Conservation (phyloP, 1,284 basidiomycete genomes). For the Papiliotrema laurentii region DNA sequence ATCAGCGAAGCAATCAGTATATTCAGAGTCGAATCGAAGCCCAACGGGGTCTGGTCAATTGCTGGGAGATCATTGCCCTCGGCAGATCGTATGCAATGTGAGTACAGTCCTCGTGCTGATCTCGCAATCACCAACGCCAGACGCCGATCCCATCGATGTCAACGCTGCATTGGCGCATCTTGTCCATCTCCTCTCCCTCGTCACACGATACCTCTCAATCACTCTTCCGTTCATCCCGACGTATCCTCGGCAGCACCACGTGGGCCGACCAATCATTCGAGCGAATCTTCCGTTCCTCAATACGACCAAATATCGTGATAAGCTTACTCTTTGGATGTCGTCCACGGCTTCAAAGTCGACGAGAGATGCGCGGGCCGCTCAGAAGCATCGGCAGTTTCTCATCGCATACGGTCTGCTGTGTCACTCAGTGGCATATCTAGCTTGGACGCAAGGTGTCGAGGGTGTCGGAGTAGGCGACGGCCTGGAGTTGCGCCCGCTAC, state of each 20-base stretch:
- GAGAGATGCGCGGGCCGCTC: constrained; percentile 10
- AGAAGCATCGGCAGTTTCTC: constrained; percentile 33
- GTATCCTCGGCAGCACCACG: constrained; percentile 18
- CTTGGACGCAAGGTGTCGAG: constrained; percentile 39
- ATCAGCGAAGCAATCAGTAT: constrained; percentile 35
- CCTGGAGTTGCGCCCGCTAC: constrained; percentile 30
- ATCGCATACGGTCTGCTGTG: constrained; percentile 35
- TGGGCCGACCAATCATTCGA: constrained; percentile 30
- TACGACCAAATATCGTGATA: constrained; percentile 35
- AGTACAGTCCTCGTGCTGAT: constrained; percentile 14
- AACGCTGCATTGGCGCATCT: constrained; percentile 37
- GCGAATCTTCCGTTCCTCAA: constrained; percentile 32
- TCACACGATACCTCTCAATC: constrained; percentile 39
- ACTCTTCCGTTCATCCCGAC: constrained; percentile 31
- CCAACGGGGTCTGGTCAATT: constrained; percentile 25
- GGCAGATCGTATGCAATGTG: constrained; percentile 33
- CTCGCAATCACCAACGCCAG: constrained; percentile 11
- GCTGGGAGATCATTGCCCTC: constrained; percentile 28
- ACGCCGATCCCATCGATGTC: constrained; percentile 21
- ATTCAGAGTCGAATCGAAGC: constrained; percentile 27
- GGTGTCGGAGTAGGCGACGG: constrained; percentile 35
- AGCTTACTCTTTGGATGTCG: constrained; percentile 39
- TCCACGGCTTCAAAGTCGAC: constrained; percentile 18
- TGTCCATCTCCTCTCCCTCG: constrained; percentile 33
- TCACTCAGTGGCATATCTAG: constrained; percentile 40